A percentile compares a stretch with the other conserved stretches of the same genome.
Conservation (phyloP, 108 stramenopile genomes). For the Cylindrotheca fusiformis region DNA sequence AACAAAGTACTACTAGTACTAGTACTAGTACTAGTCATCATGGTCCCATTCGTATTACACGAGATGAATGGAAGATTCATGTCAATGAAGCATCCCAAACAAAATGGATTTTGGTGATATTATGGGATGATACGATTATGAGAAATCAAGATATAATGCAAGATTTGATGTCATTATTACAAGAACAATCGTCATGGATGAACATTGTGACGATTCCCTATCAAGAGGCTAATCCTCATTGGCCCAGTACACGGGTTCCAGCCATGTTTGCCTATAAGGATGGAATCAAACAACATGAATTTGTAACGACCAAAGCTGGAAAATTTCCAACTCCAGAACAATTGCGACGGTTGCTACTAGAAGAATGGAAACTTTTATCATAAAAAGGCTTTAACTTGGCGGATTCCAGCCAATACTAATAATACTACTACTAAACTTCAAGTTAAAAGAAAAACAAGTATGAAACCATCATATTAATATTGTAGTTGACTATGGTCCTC, state of each 20-base stretch:
- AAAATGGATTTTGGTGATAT: conserved; percentile 67
- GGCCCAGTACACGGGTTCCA: conserved; percentile 77
- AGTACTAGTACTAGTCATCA: conserved; percentile 21
- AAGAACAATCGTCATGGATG: conserved; percentile 10
- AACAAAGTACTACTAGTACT: background rate
- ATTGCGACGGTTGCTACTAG: conserved; percentile 2
- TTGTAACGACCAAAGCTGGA: conserved; percentile 7
- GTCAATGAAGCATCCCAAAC: conserved; percentile 69
- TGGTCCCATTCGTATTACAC: conserved; percentile 45
- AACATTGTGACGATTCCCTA: conserved; percentile 86
- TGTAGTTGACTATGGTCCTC: background rate
- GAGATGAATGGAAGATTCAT: conserved; percentile 66
- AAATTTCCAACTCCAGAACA: conserved; percentile 8
- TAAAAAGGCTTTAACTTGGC: too few species aligned
- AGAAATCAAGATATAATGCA: conserved; percentile 6
- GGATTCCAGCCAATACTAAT: too few species aligned
- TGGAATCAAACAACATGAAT: conserved; percentile 81
- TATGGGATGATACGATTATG: conserved; percentile 23
- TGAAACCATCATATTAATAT: too few species aligned
- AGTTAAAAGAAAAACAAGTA: too few species aligned
- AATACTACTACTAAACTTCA: too few species aligned
- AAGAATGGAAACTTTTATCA: too few species aligned
- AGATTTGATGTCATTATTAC: conserved; percentile 15
- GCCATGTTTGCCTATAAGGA: conserved; percentile 88
- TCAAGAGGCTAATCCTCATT: conserved; percentile 75